These are phyloP conservation scores for Spathaspora sp. DNA, from an alignment of 1,139 yeast species.

Conservation along the genomic window DNA sequence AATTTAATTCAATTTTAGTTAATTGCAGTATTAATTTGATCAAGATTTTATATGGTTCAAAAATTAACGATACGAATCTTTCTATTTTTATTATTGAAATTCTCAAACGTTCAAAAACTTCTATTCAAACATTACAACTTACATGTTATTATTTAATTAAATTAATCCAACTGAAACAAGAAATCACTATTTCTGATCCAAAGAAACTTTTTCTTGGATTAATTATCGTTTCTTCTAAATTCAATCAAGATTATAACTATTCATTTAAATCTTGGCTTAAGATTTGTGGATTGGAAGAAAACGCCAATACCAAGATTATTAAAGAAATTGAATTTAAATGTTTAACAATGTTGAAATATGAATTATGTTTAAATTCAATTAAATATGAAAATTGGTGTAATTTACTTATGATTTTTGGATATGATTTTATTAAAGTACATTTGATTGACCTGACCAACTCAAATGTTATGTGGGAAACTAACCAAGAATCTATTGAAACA, in stretches of 20 bases:
- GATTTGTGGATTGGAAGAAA: slow-evolving; percentile 57
- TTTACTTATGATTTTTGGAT: slow-evolving; percentile 43
- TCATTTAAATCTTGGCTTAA: slow-evolving; percentile 74
- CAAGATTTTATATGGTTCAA: slow-evolving; percentile 33
- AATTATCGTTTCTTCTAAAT: slow-evolving; percentile 69
- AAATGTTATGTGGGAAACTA: slow-evolving; percentile 32
- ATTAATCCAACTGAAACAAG: slow-evolving; percentile 26
- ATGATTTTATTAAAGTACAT: slow-evolving; percentile 39
- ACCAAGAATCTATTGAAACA: slow-evolving; percentile 17
- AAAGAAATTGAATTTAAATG: slow-evolving; percentile 55
- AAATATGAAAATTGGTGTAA: slow-evolving; percentile 59
- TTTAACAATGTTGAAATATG: slow-evolving; percentile 54
- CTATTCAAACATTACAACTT: slow-evolving; percentile 63
- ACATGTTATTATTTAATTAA: slow-evolving; percentile 63
- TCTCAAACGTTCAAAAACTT: slow-evolving; percentile 65
- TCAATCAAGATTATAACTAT: slow-evolving; percentile 70
- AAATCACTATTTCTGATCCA: slow-evolving; percentile 31
- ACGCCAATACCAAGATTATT: slow-evolving; percentile 41
- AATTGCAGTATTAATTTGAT: slow-evolving; percentile 39
- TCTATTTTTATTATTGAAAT: slow-evolving; percentile 61
- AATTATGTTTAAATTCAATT: slow-evolving; percentile 48
- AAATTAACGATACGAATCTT: slow-evolving; percentile 21
- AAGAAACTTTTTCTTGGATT: slow-evolving; percentile 66
- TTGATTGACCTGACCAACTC: slow-evolving; percentile 19
- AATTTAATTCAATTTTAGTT: slow-evolving; percentile 41